Base-by-base conservation (phyloP, 169 alveolate species). In the Hammondia hammondi region DNA sequence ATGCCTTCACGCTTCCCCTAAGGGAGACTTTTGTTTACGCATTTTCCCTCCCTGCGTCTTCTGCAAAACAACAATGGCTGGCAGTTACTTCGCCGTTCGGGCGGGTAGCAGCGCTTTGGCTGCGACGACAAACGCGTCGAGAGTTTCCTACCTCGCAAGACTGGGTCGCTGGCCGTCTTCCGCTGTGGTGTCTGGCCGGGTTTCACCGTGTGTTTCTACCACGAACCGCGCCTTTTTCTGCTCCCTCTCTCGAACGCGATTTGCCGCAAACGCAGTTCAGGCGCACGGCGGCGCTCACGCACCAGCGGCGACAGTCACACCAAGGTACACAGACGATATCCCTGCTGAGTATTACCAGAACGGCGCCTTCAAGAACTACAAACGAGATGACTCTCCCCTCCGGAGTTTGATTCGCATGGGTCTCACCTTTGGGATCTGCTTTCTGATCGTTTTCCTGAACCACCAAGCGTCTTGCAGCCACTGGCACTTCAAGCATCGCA, bases 401-500 rank as follows among this genome's bases (percentile, higher is more conserved):
- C 70, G 19, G 39, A 19, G 37, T 82, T 35, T 82, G 57, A 21
- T 82, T 14, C 90, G 70, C 29, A 10, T 29, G 43, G 71, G 72
- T 10, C 10, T 46, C 70, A n/a, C 37, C 14, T 4, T 43, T 12
- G 70, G 37, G n/a, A 10, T 2, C 10, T 4, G 17, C 29, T 10
- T 43, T 21, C 45, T 17, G 29, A 4, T 82, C 21, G 2, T 21
- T 35, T 46, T 82, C 35, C 90, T 82, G n/a, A 82, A 82, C 90
- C 37, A 82, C 70, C 32, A n/a, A 35, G 32, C 61, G 90, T 82
- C 90, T 17, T 82, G 90, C 90, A n/a, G 35, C 57, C 90, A 82
- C 90, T 82, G 90, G 90, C 90, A 82, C 90, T 82, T 43, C 90
- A 82, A 82, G 90, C 90, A 82, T 43, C 90, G 90, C 35, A 21